Evolutionary conservation across 345 rosid genomes (phyloP).

Genomic region (Pistacia integerrima): DNA sequence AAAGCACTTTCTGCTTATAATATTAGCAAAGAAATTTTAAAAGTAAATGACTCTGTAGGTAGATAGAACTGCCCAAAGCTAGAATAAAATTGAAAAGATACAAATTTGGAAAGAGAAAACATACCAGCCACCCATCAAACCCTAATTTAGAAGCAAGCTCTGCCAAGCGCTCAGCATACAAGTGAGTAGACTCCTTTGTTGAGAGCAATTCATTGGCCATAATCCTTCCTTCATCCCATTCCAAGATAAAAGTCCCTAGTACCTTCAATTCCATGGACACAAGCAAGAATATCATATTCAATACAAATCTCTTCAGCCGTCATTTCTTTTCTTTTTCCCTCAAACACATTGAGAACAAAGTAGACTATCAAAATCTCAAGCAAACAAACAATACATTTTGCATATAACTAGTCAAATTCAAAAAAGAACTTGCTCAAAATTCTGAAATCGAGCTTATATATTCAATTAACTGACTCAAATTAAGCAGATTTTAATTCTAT

Average conservation of each 20-base stretch:
- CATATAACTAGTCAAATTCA: background rate
- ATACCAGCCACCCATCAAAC: conserved; percentile 95
- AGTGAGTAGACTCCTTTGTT: conserved; percentile 67
- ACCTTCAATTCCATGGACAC: conserved; percentile 48
- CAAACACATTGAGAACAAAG: background rate
- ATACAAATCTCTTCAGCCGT: background rate
- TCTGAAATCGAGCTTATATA: background rate
- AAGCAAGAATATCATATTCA: conserved; percentile 5
- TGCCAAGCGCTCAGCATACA: conserved; percentile 68
- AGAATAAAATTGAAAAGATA: background rate
- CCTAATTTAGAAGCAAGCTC: conserved; percentile 71
- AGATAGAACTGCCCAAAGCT: background rate
- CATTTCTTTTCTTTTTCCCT: background rate
- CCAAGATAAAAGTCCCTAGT: conserved; percentile 85
- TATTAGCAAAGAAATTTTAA: background rate
- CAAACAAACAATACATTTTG: background rate
- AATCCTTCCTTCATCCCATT: conserved; percentile 76
- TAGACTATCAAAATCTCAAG: background rate
- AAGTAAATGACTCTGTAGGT: background rate
- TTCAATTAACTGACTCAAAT: too few species aligned
- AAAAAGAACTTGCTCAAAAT: background rate
- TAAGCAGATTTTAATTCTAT: too few species aligned
- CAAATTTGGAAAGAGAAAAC: background rate
- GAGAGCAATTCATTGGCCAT: conserved; percentile 57
- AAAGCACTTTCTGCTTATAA: background rate